Evolutionary conservation across 2,329 filamentous ascomycete genomes (phyloP).

Genomic region (Diaporthe longicolla): DNA sequence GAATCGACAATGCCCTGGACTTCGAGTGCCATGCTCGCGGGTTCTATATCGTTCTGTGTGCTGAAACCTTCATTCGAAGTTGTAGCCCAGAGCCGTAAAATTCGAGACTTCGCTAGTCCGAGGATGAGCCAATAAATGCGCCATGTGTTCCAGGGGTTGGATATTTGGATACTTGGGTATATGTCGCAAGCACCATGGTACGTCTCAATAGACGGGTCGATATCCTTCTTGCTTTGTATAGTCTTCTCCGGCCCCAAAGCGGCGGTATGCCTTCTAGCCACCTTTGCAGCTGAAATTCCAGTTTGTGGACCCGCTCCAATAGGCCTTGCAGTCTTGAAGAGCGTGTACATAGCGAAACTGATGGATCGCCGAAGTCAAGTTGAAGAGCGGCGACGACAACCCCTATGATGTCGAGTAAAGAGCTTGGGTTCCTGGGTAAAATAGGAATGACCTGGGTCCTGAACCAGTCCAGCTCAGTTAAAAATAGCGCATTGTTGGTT

Average conservation of each 20-base stretch:
- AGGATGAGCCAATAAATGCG: slow-evolving; percentile 1
- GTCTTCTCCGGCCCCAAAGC: slow-evolving; percentile 2
- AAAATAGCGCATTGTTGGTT: not conserved
- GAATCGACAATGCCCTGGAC: not conserved
- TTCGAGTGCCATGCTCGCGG: not conserved
- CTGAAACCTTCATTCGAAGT: not conserved
- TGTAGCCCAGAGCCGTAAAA: not conserved
- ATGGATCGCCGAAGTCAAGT: not conserved
- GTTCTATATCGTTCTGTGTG: too few relatives aligned
- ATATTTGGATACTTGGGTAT: slow-evolving; percentile 10
- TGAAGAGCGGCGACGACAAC: not conserved
- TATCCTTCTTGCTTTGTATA: not conserved
- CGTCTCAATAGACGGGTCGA: not conserved
- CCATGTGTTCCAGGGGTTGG: slow-evolving; percentile 20
- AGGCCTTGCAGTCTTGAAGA: not conserved
- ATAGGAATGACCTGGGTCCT: not conserved
- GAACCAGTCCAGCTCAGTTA: not conserved
- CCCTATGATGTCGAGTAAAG: not conserved
- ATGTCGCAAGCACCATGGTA: not conserved
- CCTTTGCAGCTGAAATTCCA: not conserved
- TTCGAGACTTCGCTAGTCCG: not conserved
- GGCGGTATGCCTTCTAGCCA: not conserved
- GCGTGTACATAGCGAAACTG: not conserved
- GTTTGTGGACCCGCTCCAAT: not conserved
- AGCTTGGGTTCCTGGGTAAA: not conserved